Evolutionary conservation across 148 eudicot species (phyloP), one percentile per base, ranked within the genome.

Genomic region (Tetragonia tetragonoides): DNA sequence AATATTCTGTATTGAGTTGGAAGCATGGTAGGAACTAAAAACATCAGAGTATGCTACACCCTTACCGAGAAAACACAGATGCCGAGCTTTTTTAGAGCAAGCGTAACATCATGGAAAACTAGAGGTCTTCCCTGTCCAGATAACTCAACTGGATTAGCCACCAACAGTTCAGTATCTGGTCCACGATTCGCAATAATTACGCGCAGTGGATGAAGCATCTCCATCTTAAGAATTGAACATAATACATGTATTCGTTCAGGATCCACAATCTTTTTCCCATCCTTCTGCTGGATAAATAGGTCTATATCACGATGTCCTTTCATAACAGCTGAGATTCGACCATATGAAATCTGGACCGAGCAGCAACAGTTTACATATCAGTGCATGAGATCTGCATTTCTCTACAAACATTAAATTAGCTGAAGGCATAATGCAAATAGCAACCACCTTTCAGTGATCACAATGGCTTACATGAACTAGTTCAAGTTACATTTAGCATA

Each of bases 11-110:
- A 70, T 5, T 44, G 47, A 44, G 38, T 47, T 15, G 34, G 34
- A 28, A 28, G 34, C 34, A 28, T 28, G 34, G 34, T 18, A 49
- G 59, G 39, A 53, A 37, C 6, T 47, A 34, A 64, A 71, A 38
- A 51, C 61, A 66, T 41, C 24, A 63, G n/a, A 63, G 44, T 47
- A 63, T 40, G 70, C 28, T 17, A 56, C 56, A 71, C 56, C 24
- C 91, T 89, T 87, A 93, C 97, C 81, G 91, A 91, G 86, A 93
- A 93, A 40, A 93, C 83, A 78, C 95, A 89, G 67, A 91, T 89
- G 74, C 92, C 91, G n/a, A 93, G 88, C 66, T 82, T 76, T 81
- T 93, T 93, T 7, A 93, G 83, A 10, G 95, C 90, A 78, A 86
- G 87, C 18, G 97, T 91, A 72, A 85, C 86, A 69, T 91, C 97